phyloP scores from a whole-genome alignment of 345 rosid species.

The Tarenaya hassleriana region DNA sequence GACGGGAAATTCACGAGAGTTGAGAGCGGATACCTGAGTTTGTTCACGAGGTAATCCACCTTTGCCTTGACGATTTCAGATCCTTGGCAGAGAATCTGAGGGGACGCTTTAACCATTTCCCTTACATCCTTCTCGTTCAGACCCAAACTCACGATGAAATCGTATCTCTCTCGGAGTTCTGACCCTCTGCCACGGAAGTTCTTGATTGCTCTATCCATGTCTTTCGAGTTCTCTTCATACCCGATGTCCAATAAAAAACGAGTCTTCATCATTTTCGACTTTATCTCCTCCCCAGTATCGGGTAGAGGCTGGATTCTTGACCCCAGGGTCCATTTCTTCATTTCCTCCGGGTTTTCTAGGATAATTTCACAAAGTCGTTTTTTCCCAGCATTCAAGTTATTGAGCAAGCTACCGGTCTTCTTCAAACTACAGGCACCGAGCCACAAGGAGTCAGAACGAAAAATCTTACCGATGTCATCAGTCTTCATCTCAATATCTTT shows the following conservation, averaged over 20 bases:
- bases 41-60: conserved; percentile 42
- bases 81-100: conserved; percentile 47
- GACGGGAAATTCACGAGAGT: conserved; percentile 47
- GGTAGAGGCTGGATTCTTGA: conserved; percentile 39
- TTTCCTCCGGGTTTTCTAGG: conserved; percentile 48
- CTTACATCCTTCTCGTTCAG: conserved; percentile 43
- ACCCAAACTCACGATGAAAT: conserved; percentile 57
- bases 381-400: conserved; percentile 46
- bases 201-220: conserved; percentile 41
- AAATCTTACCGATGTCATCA: conserved; percentile 41
- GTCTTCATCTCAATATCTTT: conserved; percentile 53
- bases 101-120: conserved; percentile 50
- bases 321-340: conserved; percentile 61
- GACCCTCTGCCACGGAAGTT: conserved; percentile 49
- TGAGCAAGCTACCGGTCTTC: conserved; percentile 43
- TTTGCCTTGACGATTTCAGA: conserved; percentile 42
- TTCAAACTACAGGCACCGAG: conserved; percentile 51
- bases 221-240: conserved; percentile 29
- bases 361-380: conserved; percentile 41
- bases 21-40: conserved; percentile 48
- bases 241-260: conserved; percentile 54
- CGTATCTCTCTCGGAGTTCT: conserved; percentile 63
- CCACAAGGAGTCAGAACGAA: conserved; percentile 37
- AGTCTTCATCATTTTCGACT: conserved; percentile 38
- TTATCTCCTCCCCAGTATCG: conserved; percentile 20